Base-by-base conservation (phyloP, 345 rosid species). In the Punica granatum region DNA sequence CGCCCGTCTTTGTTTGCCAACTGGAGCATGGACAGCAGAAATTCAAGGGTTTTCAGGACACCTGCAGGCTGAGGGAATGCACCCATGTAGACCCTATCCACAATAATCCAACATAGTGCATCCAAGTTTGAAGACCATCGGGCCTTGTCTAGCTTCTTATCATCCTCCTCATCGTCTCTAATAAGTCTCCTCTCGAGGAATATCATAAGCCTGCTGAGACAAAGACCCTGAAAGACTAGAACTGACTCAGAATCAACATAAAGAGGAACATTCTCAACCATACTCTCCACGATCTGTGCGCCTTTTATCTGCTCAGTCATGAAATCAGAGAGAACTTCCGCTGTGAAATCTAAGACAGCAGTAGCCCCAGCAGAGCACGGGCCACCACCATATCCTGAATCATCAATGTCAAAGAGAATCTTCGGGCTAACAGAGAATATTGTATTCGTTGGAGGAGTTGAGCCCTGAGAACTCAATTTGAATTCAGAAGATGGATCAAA, bases 301-400 rank as follows among this genome's bases (percentile, higher is more conserved):
- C 93, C 90, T 87, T 84, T 94, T 69, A 88, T 76, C 84, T 94
- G 99, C 84, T 94, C 99, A 54, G 92, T 85, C 82, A 83, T 39
- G 64, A 88, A 75, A 82, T 88, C 98, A 76, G 99, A 89, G 68
- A 94, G 92, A 79, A 88, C 96, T 85, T 94, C 99, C 30, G 97
- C 98, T 81, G 92, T 76, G 76, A 94, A 94, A 84, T 94, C 99
- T 76, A 94, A 79, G 72, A 88, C 78, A 48, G 98, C 98, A 78
- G 97, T 90, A 43, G 98, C 98, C 73, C 92, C 99, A 48, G 98
- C 98, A 78, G 96, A 92, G 80, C 99, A 94, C 64, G 98, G 98
- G 72, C 99, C 99, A 14, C 99, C 98, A 49, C 98, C 99, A 70
- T 88, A 94, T 66, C 99, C 97, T 74, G 87, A 82, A 78, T 94